phyloP scores from a whole-genome alignment of 768 basidiomycete genomes.

The Lactarius vividus region DNA sequence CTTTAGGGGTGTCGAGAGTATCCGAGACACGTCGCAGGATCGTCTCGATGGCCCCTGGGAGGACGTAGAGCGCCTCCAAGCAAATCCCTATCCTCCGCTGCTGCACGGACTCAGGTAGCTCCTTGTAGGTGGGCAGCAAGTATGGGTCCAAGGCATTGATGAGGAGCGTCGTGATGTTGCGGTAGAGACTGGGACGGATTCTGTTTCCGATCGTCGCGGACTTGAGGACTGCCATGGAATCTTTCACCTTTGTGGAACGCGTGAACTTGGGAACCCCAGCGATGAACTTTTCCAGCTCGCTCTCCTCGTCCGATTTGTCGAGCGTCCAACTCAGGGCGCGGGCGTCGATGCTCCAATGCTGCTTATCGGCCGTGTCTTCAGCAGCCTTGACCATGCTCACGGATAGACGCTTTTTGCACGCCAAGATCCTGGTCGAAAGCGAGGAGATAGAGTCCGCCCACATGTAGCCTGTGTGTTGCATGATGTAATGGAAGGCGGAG shows the following conservation, averaged over 20 bases:
- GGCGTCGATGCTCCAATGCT: background rate
- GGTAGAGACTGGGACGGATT: background rate
- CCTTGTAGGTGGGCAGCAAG: background rate
- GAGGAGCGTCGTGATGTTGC: background rate
- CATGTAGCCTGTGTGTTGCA: background rate
- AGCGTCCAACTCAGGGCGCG: conserved; percentile 15
- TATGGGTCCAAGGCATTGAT: conserved; percentile 1
- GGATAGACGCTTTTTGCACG: background rate
- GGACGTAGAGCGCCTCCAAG: conserved; percentile 2
- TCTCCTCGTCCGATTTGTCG: conserved; percentile 11
- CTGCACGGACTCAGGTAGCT: background rate
- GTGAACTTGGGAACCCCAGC: conserved; percentile 13
- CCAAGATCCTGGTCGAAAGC: background rate
- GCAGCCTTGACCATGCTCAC: background rate
- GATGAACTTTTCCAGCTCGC: conserved; percentile 8
- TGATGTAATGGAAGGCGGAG: background rate
- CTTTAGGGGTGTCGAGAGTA: background rate
- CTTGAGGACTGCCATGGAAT: background rate
- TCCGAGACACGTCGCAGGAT: background rate
- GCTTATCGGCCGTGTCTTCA: background rate
- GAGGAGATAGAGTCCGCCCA: no score
- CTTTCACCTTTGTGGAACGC: background rate
- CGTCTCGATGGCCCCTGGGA: background rate
- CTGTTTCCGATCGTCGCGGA: background rate
- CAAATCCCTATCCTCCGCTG: background rate